Base-by-base conservation (phyloP, 345 rosid species). In the Nasturtium officinale region DNA sequence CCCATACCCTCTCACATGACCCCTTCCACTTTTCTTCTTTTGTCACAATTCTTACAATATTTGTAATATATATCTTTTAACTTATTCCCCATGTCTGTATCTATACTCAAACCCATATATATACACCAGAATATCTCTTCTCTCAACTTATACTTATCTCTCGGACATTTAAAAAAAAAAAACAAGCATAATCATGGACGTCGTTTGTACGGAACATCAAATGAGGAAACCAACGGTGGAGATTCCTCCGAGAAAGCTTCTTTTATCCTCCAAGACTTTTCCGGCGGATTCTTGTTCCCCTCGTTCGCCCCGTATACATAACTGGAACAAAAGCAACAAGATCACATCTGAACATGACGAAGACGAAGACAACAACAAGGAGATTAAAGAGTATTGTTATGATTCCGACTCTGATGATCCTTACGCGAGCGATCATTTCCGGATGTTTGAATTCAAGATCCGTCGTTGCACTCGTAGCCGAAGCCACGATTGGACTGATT, bases 401-500 rank as follows among this genome's bases (percentile, higher is more conserved):
- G 86, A 83, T 15, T 59, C 79, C 2, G 88, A 81, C 66, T 72
- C 81, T 5, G 64, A 80, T 9, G 86, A 89, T 69, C 90, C 93
- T 4, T 91, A 89, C 71, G 85, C 89, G 9, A 81, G 88, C 2
- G 96, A 94, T 61, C 90, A 94, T 53, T 94, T 91, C 72, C 83
- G 97, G 18, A 91, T 94, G 90, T 91, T 85, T 7, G 99, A 94
- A 75, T 94, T 94, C 84, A 94, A 94, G 88, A 87, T 94, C 67
- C 90, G 96, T 32, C 83, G 88, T 54, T 94, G 99, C 75, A 94
- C 87, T 6, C 86, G 97, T 67, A 91, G 96, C 86, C 83, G 97
- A 37, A 91, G 96, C 82, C 99, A 94, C 16, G 99, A 91, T 76
- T 94, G 99, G 99, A 94, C 97, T 0, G 96, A 91, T 72, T 94